A percentile compares a stretch with the other conserved stretches of the same genome.
phyloP scores from a whole-genome alignment of 2,329 filamentous ascomycete genomes.

The Neofusicoccum umdonicola region DNA sequence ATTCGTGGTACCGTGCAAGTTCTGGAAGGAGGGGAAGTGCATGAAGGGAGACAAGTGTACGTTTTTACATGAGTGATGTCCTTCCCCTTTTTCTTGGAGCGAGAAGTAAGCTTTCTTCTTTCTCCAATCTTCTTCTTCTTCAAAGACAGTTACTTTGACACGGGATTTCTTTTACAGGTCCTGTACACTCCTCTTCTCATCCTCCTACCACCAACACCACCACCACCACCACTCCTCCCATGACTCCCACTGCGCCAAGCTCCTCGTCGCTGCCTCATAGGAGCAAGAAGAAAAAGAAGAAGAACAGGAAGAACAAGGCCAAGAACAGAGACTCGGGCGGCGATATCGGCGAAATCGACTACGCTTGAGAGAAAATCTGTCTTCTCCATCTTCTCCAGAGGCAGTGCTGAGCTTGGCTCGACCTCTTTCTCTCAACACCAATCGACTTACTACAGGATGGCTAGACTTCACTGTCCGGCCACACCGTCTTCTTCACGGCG shows the following conservation, averaged over 20 bases:
- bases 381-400: not conserved
- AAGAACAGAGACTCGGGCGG: not conserved
- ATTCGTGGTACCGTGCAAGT: slow-evolving; percentile 57
- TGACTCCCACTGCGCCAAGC: slow-evolving; percentile 8
- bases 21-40: slow-evolving; percentile 69
- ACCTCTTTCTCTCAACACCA: not conserved
- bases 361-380: not conserved
- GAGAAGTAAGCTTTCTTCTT: slow-evolving; percentile 7
- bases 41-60: slow-evolving; percentile 72
- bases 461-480: too few species aligned
- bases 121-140: not conserved
- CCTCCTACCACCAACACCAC: not conserved
- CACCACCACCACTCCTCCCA: slow-evolving; percentile 1
- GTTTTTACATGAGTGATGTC: slow-evolving; percentile 60
- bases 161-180: slow-evolving; percentile 6
- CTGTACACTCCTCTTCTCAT: slow-evolving; percentile 12
- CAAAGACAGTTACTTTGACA: not conserved
- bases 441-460: too few species aligned
- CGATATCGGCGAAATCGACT: not conserved
- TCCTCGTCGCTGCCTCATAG: not conserved
- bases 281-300: not conserved
- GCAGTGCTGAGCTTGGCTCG: too few species aligned
- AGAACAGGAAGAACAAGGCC: not conserved
- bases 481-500: too few species aligned
- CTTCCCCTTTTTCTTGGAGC: not conserved